Conservation (phyloP, 2,329 filamentous ascomycete species). For the Metarhizium anisopliae region DNA sequence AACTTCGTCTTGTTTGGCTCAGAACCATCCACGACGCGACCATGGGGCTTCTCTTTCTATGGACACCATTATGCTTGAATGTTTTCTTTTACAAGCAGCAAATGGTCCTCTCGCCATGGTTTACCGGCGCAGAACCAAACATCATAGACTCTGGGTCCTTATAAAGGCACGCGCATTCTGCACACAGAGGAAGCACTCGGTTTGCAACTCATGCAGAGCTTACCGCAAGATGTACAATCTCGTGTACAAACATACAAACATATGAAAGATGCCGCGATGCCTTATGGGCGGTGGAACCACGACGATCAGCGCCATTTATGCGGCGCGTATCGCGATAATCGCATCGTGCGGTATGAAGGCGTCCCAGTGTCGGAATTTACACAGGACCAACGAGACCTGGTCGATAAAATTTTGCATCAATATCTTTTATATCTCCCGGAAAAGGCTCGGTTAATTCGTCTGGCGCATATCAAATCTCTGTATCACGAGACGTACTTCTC, state of each 20-base stretch:
- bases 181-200: slow-evolving; percentile 55
- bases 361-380: slow-evolving; percentile 43
- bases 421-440: background rate
- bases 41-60: slow-evolving; percentile 70
- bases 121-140: slow-evolving; percentile 75
- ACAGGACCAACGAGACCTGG: slow-evolving; percentile 36
- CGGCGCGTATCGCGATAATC: slow-evolving; percentile 71
- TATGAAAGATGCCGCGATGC: slow-evolving; percentile 59
- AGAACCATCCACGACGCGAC: slow-evolving; percentile 40
- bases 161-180: slow-evolving; percentile 57
- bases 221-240: slow-evolving; percentile 35
- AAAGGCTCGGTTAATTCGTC: slow-evolving; percentile 19
- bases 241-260: slow-evolving; percentile 47
- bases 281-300: slow-evolving; percentile 63
- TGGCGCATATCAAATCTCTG: slow-evolving; percentile 44
- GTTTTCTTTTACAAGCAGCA: slow-evolving; percentile 57
- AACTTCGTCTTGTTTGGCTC: slow-evolving; percentile 63
- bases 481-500: slow-evolving; percentile 68
- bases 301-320: slow-evolving; percentile 73
- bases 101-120: slow-evolving; percentile 64
- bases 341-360: slow-evolving; percentile 67
- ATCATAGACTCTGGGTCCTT: slow-evolving; percentile 56
- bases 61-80: slow-evolving; percentile 71
- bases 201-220: slow-evolving; percentile 59
- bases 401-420: background rate